Percentiles rank a stretch among this genome's conserved stretches.
Conservation (phyloP, 495 filamentous ascomycete species). For the Hypoxylon crocopeplum region DNA sequence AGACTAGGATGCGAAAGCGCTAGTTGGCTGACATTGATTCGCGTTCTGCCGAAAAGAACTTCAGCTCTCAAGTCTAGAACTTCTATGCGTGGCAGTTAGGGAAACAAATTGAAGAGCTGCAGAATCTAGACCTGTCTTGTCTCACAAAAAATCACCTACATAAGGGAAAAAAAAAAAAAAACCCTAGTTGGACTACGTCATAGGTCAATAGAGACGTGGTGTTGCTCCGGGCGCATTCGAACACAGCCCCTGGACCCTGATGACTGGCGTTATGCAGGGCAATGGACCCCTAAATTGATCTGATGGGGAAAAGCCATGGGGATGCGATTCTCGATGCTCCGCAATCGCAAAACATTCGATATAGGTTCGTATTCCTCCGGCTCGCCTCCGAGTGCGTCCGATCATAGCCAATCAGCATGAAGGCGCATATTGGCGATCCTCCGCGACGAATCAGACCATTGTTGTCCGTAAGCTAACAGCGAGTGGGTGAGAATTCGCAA, state of each 20-base stretch:
- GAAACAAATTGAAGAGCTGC: background rate
- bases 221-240: background rate
- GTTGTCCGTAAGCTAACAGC: slow-evolving; percentile 1
- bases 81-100: background rate
- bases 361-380: slow-evolving; percentile 23
- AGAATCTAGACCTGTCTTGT: slow-evolving; percentile 19
- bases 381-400: slow-evolving; percentile 9
- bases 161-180: background rate
- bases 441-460: slow-evolving; percentile 9
- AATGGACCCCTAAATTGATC: slow-evolving; percentile 24
- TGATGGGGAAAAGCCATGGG: slow-evolving; percentile 19
- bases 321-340: slow-evolving; percentile 32
- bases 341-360: slow-evolving; percentile 26
- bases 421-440: slow-evolving; percentile 5
- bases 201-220: background rate
- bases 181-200: slow-evolving; percentile 24
- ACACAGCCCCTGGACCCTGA: slow-evolving; percentile 21
- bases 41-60: background rate
- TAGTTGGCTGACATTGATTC: background rate
- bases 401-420: slow-evolving; percentile 11
- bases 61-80: slow-evolving; percentile 22
- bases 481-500: slow-evolving; percentile 6
- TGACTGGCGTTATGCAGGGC: slow-evolving; percentile 25
- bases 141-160: background rate
- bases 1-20: slow-evolving; percentile 1